Percentiles rank a stretch among this genome's conserved stretches.
Conservation (phyloP, 306 rosid species). For the Quercus agrifolia region DNA sequence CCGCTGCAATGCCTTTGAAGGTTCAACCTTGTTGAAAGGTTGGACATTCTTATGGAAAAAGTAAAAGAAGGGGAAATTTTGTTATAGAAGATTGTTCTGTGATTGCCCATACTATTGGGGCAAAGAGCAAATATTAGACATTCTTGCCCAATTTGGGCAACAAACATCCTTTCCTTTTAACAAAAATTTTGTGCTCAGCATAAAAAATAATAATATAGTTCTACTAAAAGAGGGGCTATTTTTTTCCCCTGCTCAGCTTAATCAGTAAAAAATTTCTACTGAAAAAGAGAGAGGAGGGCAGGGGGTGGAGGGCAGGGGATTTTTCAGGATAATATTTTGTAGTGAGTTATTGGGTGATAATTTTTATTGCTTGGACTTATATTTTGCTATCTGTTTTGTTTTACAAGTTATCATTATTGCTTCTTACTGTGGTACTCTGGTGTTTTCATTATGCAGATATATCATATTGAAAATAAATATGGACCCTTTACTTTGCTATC, state of each 20-base stretch:
- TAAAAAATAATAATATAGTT: neutral
- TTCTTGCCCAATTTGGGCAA: neutral
- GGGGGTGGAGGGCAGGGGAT: neutral
- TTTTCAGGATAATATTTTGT: neutral
- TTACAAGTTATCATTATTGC: neutral
- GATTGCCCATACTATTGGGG: neutral
- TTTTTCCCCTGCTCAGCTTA: neutral
- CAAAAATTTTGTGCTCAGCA: neutral
- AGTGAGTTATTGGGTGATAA: neutral
- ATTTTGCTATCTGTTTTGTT: neutral
- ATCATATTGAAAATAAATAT: constrained; percentile 57
- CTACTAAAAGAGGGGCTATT: neutral
- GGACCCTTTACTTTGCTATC: constrained; percentile 49
- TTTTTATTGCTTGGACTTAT: constrained; percentile 11
- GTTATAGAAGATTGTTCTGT: neutral
- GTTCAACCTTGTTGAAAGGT: neutral
- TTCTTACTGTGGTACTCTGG: constrained; percentile 9
- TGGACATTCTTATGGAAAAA: neutral
- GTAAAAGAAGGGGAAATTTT: neutral
- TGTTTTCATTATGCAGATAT: constrained; percentile 52
- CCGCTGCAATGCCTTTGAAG: neutral
- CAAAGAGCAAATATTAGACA: neutral
- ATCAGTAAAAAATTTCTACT: neutral
- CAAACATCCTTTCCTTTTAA: neutral
- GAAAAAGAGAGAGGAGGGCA: neutral